Evolutionary conservation across 2,329 filamentous ascomycete species (phyloP).

Genomic region (Fusarium sp.): DNA sequence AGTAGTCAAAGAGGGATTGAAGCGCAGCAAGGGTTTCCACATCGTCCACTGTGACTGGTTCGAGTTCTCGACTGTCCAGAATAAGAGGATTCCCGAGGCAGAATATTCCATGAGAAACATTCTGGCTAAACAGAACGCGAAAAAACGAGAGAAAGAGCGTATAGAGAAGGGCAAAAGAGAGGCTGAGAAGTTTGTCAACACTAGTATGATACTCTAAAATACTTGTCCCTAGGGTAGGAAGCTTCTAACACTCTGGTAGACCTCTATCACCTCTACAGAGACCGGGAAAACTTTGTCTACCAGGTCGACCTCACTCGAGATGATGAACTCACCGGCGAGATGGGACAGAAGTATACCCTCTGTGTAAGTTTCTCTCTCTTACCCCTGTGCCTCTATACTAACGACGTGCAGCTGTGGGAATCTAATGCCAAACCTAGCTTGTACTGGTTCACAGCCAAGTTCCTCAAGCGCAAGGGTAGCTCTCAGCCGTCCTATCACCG

Average conservation of each 20-base stretch:
- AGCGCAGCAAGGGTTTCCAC: conserved; percentile 54
- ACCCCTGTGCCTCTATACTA: background rate
- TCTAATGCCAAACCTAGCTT: conserved; percentile 71
- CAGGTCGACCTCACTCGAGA: conserved; percentile 73
- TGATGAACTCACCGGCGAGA: conserved; percentile 59
- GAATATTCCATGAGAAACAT: conserved; percentile 61
- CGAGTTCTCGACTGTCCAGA: conserved; percentile 60
- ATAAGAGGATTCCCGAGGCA: conserved; percentile 52
- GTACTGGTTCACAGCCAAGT: conserved; percentile 73
- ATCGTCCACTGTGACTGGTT: conserved; percentile 69
- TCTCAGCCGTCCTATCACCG: conserved; percentile 56
- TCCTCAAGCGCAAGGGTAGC: conserved; percentile 60
- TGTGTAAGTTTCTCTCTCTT: conserved; percentile 63
- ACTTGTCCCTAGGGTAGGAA: background rate
- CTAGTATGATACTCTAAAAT: conserved; percentile 55
- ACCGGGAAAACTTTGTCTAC: conserved; percentile 75
- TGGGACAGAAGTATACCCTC: conserved; percentile 72
- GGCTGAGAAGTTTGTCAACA: conserved; percentile 63
- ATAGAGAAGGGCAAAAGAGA: conserved; percentile 58
- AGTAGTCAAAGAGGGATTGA: conserved; percentile 58
- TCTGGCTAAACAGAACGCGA: conserved; percentile 51
- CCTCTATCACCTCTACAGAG: conserved; percentile 76
- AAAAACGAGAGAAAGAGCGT: conserved; percentile 53
- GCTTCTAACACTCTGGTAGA: conserved; percentile 56
- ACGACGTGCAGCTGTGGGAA: conserved; percentile 73